These are phyloP conservation scores for Nematocida minor DNA, from an alignment of 371 early-diverging fungal genomes.

Conservation along the genomic window DNA sequence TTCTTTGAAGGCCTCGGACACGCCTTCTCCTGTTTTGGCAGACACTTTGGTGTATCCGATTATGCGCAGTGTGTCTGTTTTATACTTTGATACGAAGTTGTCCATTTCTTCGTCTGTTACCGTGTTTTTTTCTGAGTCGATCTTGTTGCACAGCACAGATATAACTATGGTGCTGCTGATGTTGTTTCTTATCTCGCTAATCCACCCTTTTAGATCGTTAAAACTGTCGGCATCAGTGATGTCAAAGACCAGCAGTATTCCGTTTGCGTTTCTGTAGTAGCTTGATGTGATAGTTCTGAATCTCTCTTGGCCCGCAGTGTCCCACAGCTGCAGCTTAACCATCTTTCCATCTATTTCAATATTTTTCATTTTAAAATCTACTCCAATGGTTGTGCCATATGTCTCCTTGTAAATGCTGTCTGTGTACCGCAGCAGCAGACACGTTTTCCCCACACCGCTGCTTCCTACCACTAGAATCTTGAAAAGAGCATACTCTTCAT, in stretches of 20 bases:
- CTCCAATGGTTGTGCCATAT: constrained; percentile 95
- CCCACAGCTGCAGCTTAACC: constrained; percentile 96
- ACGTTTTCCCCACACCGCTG: constrained; percentile 93
- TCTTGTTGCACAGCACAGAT: constrained; percentile 93
- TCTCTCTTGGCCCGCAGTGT: constrained; percentile 99
- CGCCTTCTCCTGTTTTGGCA: constrained; percentile 37
- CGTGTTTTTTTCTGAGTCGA: constrained; percentile 75
- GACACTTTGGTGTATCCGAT: constrained; percentile 39
- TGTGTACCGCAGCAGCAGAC: constrained; percentile 84
- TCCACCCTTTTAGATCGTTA: constrained; percentile 90
- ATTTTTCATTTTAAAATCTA: constrained; percentile 97
- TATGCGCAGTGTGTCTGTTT: constrained; percentile 6
- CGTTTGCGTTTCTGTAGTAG: constrained; percentile 74
- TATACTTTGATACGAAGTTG: constrained; percentile 32
- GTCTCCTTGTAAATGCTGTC: constrained; percentile 88
- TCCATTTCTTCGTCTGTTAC: constrained; percentile 67
- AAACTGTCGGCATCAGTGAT: constrained; percentile 91
- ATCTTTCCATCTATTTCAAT: constrained; percentile 76
- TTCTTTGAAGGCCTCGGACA: constrained; percentile 1
- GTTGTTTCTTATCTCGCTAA: constrained; percentile 89
- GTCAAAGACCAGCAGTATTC: constrained; percentile 96
- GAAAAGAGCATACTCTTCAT: constrained; percentile 71
- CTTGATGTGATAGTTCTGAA: constrained; percentile 96
- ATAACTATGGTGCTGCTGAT: constrained; percentile 86
- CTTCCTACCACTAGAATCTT: constrained; percentile 95